Evolutionary conservation across 768 basidiomycete genomes (phyloP), one percentile per base, ranked within the genome.

Genomic region (Suillus discolor): DNA sequence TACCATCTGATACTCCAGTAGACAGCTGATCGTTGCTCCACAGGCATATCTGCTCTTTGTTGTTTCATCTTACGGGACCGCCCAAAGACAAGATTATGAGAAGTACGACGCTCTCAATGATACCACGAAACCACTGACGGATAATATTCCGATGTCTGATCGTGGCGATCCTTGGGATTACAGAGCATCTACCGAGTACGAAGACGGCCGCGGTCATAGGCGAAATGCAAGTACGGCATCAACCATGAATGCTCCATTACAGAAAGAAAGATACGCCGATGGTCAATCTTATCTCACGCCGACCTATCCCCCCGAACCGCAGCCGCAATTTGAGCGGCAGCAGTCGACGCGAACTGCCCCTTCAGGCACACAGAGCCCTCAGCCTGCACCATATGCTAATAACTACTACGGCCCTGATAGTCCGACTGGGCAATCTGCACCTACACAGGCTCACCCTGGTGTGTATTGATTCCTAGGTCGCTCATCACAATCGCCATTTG

Each of bases 31-130:
- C 23, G 51, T 60, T n/a, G 9, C 49, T 16, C 59, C 57, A 39
- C 62, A 92, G 93, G 69, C 70, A 36, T 87, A 87, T 70, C 71
- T 85, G 57, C 75, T 79, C 64, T 64, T 81, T 57, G 77, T 89
- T 31, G 71, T 87, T 36, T 81, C 83, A 11, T 88, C 88, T 2
- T 97, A 95, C 75, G 85, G 89, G 34, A 77, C 80, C 20, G 83
- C 85, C 15, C 95, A 97, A 76, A 87, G 87, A 38, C 82, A 80
- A n/a, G 94, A 95, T 71, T 93, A 94, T 73, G 85, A 85, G 67
- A 88, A 90, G 71, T 96, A 93, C 72, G 88, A 91, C 71, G 85
- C 87, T 31, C 81, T 93, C 64, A 88, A 88, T 73, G 89, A 89
- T 68, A 77, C 86, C 4, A 79, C 81, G 15, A 81, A 81, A 68